Evolutionary conservation across 2,329 filamentous ascomycete species (phyloP), one percentile per base, ranked within the genome.

Genomic region (Penicillium fuscoglaucum): DNA sequence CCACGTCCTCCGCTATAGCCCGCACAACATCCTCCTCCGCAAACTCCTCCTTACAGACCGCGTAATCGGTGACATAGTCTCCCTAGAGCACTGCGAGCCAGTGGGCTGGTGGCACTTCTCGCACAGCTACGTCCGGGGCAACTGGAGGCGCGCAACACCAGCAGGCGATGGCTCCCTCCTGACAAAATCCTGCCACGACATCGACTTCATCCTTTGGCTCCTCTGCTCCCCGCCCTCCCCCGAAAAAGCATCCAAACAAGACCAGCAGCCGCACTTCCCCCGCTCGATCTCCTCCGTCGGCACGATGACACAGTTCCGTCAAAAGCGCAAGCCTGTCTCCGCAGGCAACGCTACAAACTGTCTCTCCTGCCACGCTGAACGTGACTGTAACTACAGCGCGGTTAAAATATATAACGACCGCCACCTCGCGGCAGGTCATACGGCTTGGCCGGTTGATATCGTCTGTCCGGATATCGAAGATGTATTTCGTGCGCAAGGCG

Each of bases 81-180:
- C 90, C 40, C 82, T 96, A 40, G 90, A 96, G 62, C 95, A 98
- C 75, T 95, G 91, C 0, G 95, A 98, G 74, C 95, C 95, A 0
- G 88, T 99, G 0, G 95, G 95, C 0, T 96, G 90, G 87, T 98
- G 92, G 91, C 95, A 98, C 73, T 98, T 96, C 72, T 83, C 89
- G 0, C 93, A 96, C 73, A 91, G 88, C 43, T 96, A 93, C 67
- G 93, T 98, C 37, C 85, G 86, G 46, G 95, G 95, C 17, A 97
- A 98, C 76, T 98, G 95, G 95, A 86, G 93, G 6, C 90, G 90
- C 62, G 87, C 91, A 64, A 88, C 86, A 0, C 24, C 88, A 79
- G 6, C 87, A 84, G n/a, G 93, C 84, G 26, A 93, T 88, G 7
- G 78, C 2, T 93, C 90, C 1, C 81, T 99, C 1, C 82, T 99